Conservation (phyloP, 768 basidiomycete genomes). For the Tricholoma flavovirens region DNA sequence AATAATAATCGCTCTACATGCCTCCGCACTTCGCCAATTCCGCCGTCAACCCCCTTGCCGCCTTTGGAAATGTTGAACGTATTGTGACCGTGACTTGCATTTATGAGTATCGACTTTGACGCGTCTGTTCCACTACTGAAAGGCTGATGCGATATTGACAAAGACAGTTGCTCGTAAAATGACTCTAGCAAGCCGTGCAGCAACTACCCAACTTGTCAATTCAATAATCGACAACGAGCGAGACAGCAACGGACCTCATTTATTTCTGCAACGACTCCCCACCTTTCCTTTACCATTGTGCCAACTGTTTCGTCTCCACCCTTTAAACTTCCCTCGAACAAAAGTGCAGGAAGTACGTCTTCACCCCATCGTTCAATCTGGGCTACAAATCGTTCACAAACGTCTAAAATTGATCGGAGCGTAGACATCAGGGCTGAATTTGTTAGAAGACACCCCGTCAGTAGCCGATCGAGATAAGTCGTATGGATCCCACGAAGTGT, state of each 20-base stretch:
- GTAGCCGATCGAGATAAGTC: constrained; percentile 71
- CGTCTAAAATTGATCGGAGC: constrained; percentile 69
- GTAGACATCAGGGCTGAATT: constrained; percentile 56
- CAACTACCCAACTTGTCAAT: constrained; percentile 35
- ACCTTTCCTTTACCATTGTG: constrained; percentile 65
- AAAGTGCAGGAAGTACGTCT: constrained; percentile 76
- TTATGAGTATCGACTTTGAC: constrained; percentile 66
- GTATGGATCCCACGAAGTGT: constrained; percentile 79
- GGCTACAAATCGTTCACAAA: constrained; percentile 83
- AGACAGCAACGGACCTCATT: constrained; percentile 53
- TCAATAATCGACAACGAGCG: neutral
- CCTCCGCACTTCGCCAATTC: constrained; percentile 59
- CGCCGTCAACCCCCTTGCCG: constrained; percentile 48
- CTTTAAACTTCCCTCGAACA: constrained; percentile 74
- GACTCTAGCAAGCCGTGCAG: constrained; percentile 60
- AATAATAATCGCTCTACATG: constrained; percentile 80
- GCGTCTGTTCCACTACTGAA: constrained; percentile 57
- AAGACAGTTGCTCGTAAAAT: constrained; percentile 78
- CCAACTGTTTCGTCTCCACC: constrained; percentile 59
- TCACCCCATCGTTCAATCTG: constrained; percentile 92
- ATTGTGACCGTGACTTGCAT: constrained; percentile 50
- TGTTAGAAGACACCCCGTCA: constrained; percentile 74
- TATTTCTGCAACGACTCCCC: constrained; percentile 64
- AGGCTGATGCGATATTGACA: constrained; percentile 71
- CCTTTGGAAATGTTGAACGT: constrained; percentile 48